A percentile compares a stretch with the other conserved stretches of the same genome.
phyloP scores from a whole-genome alignment of 225 moss, liverwort and hornwort species.

The Ulota crispa region DNA sequence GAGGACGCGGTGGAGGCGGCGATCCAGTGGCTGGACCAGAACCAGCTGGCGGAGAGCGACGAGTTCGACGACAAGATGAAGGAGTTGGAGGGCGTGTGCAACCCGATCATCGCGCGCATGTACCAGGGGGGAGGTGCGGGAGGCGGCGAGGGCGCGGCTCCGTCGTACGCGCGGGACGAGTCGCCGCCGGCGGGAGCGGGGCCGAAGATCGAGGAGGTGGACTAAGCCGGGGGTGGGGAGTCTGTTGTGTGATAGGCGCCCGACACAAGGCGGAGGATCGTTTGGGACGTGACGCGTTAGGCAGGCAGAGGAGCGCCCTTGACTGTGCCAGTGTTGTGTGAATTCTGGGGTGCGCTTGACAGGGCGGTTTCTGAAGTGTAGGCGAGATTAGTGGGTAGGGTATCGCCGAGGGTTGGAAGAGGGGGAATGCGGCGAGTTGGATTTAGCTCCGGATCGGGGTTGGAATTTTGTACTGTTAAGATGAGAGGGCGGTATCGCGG shows the following conservation, averaged over 20 bases:
- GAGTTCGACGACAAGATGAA: slow-evolving; percentile 60
- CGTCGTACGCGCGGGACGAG: slow-evolving; percentile 36
- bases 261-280: not conserved
- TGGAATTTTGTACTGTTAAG: not conserved
- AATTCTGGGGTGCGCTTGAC: fast-evolving
- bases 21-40: slow-evolving; percentile 68
- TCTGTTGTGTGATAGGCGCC: not conserved
- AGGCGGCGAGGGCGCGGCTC: slow-evolving; percentile 41
- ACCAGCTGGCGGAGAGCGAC: slow-evolving; percentile 61
- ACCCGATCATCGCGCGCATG: slow-evolving; percentile 69
- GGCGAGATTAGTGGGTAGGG: not conserved
- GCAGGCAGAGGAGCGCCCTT: not conserved
- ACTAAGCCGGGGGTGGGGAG: not conserved
- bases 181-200: slow-evolving; percentile 13
- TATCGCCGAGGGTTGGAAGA: not conserved
- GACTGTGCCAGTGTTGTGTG: too few species aligned
- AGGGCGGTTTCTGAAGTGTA: not conserved
- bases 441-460: not conserved
- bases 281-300: not conserved
- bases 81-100: slow-evolving; percentile 45
- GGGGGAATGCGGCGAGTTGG: fast-evolving
- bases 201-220: slow-evolving; percentile 36
- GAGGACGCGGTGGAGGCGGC: slow-evolving; percentile 34
- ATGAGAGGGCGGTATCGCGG: fast-evolving
- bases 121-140: slow-evolving; percentile 67